Percentiles rank a stretch among this genome's conserved stretches.
Conservation (phyloP, 1,284 basidiomycete species). For the Limonomyces culmigenus region DNA sequence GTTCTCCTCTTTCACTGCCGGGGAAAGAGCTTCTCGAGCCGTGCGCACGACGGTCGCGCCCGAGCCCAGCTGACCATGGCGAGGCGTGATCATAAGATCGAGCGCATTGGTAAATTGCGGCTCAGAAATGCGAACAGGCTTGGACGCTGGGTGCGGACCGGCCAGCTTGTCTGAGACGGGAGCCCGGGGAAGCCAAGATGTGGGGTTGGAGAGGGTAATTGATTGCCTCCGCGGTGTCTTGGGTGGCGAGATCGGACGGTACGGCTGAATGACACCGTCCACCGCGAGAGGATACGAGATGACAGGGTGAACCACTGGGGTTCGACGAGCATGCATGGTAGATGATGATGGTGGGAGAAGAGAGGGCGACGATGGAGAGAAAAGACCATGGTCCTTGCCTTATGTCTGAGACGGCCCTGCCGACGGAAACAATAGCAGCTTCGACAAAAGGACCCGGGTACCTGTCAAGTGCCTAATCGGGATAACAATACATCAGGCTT, state of each 20-base stretch:
- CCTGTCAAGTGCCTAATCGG: no score
- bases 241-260: constrained; percentile 8
- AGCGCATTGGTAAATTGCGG: constrained; percentile 35
- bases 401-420: no score
- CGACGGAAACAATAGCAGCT: no score
- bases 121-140: constrained; percentile 41
- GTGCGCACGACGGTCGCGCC: constrained; percentile 61
- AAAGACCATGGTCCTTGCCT: neutral
- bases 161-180: constrained; percentile 4
- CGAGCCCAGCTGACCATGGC: constrained; percentile 35
- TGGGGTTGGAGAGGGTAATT: constrained; percentile 15
- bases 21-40: constrained; percentile 47
- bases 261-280: constrained; percentile 2
- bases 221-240: constrained; percentile 15
- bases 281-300: neutral
- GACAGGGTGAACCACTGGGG: no score
- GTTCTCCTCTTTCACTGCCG: neutral
- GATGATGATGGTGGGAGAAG: no score
- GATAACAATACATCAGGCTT: no score
- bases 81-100: constrained; percentile 18
- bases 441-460: no score
- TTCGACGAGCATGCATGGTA: no score
- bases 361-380: no score
- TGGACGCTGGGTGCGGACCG: constrained; percentile 13
- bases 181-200: constrained; percentile 16